Evolutionary conservation across 75 land plant species (phyloP), one percentile per base, ranked within the genome.

Genomic region (Gnetum montanum): DNA sequence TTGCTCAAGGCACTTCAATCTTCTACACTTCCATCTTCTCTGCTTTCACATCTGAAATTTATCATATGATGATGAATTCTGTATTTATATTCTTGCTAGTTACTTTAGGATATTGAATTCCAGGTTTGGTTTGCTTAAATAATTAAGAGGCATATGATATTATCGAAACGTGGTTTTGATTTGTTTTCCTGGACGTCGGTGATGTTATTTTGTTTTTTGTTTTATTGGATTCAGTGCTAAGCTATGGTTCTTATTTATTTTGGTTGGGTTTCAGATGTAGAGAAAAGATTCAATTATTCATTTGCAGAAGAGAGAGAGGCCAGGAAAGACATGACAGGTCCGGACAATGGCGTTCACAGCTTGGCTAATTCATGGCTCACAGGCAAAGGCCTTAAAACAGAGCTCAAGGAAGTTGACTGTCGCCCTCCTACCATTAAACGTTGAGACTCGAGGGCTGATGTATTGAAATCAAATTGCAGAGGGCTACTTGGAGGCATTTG

Each of bases 301-400:
- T 74, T 76, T 41, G 61, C 61, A 43, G 64, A 69, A 67, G 75
- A 83, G 69, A 75, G 72, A 34, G 69, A 74, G 80, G 61, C 61
- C 12, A 58, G 86, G 5, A 67, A 59, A 46, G 62, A 82, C 40
- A 70, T 90, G 65, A 48, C 29, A 6, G 92, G 96, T 13, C 92
- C 87, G 2, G 80, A 70, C 23, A 50, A 68, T 58, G 91, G 87
- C 24, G 74, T 82, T 15, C 72, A 89, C 38, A 81, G 86, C 6
- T 19, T 68, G 61, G 83, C 91, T 0, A 76, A 89, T 52, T 33
- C 53, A 23, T 76, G 76, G 77, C 70, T 41, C 0, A 64, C 31
- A 1, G 95, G 86, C 8, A 76, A 29, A 33, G 86, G 91, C 7
- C 49, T 79, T 18, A 38, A 37, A 50, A 49, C 72, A 8, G 73